Evolutionary conservation across 352 stramenopile genomes (phyloP), one percentile per base, ranked within the genome.

Genomic region (Phytophthora litchii): DNA sequence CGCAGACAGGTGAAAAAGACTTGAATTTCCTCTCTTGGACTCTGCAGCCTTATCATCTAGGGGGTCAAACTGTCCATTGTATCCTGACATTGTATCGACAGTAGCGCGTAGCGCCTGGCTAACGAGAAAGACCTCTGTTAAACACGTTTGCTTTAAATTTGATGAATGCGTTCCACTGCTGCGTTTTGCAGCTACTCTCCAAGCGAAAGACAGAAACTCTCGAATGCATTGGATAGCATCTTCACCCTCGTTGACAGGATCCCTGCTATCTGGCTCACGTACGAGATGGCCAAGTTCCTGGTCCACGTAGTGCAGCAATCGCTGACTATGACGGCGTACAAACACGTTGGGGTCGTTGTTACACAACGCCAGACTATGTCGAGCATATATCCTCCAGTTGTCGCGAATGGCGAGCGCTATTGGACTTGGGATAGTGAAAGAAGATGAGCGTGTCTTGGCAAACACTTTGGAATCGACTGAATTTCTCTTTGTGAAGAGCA

Each of bases 341-440:
- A 83, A 86, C 11, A 69, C 34, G 34, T 90, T 90, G 1, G 71
- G 78, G 37, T 90, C 80, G 40, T 84, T 83, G 25, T 72, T 76
- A 14, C 69, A 80, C 8, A 90, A 4, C 1, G 57, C 58, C 1
- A 86, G 47, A 14, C 52, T 75, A 17, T 69, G 53, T 4, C 58
- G 67, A 20, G 68, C 53, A 20, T 83, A 59, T 9, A 74, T 40
- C 1, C 42, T 55, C 76, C 80, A 88, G 19, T 72, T 57, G 2
- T 82, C 51, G 0, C 60, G 49, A 9, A 85, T 29, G 11, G 54
- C 54, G 1, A 7, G 11, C 25, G 61, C 53, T 5, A 50, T 36
- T 32, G 61, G 31, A n/a, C 38, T 53, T 4, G 43, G 25, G 32
- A 42, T 20, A 14, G 14, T 16, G 16, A 41, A 7, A 21, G 36